Evolutionary conservation across 1,284 basidiomycete species (phyloP).

Genomic region (Puccinia polysora): DNA sequence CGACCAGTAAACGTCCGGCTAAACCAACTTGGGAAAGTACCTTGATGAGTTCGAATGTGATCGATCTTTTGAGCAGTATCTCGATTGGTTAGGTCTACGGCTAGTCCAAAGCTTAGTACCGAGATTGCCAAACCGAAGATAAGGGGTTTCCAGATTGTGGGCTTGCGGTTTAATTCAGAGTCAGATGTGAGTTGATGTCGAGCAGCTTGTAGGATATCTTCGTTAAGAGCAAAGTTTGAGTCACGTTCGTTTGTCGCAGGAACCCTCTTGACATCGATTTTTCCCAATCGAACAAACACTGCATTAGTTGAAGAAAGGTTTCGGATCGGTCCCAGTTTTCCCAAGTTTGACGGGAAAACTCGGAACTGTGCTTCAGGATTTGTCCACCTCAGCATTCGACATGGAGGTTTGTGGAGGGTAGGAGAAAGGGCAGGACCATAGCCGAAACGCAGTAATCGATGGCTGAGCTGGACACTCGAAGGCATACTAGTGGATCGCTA

Average conservation of each 20-base stretch:
- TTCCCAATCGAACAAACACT: conserved; percentile 21
- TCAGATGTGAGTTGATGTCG: neutral
- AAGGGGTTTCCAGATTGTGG: conserved; percentile 33
- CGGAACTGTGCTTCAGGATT: too few species aligned
- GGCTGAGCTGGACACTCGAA: too few species aligned
- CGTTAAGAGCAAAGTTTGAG: conserved; percentile 10
- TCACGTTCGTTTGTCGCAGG: conserved; percentile 9
- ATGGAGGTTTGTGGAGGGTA: too few species aligned
- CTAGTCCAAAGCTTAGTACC: conserved; percentile 17
- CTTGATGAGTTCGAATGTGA: conserved; percentile 22
- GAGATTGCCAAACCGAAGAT: conserved; percentile 18
- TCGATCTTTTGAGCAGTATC: conserved; percentile 37
- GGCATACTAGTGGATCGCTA: too few species aligned
- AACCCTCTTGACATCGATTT: conserved; percentile 32
- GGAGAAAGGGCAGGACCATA: too few species aligned
- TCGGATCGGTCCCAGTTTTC: neutral
- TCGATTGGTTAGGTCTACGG: conserved; percentile 28
- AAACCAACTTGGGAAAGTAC: conserved; percentile 28
- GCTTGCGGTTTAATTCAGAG: neutral
- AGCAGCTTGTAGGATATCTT: conserved; percentile 16
- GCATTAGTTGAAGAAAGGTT: neutral
- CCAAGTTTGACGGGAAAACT: neutral
- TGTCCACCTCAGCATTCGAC: too few species aligned
- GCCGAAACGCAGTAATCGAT: too few species aligned
- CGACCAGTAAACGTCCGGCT: conserved; percentile 13